Evolutionary conservation across 2,329 filamentous ascomycete genomes (phyloP).

Genomic region (Fusarium nanum): DNA sequence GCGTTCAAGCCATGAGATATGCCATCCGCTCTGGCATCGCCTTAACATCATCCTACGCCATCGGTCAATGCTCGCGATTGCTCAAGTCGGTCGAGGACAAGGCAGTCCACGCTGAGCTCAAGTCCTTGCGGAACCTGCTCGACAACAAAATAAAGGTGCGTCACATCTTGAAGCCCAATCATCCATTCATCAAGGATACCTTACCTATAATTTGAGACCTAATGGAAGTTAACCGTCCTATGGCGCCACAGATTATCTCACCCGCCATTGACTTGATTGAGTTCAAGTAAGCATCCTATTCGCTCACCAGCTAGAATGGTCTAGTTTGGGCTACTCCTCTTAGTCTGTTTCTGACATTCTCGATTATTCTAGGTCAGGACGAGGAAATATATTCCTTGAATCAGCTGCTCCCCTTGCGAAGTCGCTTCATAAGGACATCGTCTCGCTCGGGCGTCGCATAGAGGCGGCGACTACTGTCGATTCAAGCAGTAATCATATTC

Average conservation of each 20-base stretch:
- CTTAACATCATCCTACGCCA: constrained; percentile 86
- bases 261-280: constrained; percentile 94
- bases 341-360: constrained; percentile 20
- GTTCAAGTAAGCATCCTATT: constrained; percentile 71
- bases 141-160: constrained; percentile 86
- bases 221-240: constrained; percentile 11
- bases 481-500: constrained; percentile 51
- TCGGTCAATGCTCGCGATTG: constrained; percentile 82
- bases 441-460: constrained; percentile 79
- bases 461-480: constrained; percentile 75
- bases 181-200: neutral
- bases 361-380: constrained; percentile 56
- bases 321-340: constrained; percentile 9
- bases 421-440: constrained; percentile 84
- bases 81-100: constrained; percentile 81
- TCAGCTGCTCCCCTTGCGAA: constrained; percentile 87
- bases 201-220: neutral
- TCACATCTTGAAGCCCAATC: neutral
- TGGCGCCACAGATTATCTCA: constrained; percentile 75
- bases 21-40: constrained; percentile 89
- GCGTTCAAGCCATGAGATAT: constrained; percentile 86
- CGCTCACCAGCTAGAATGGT: constrained; percentile 3
- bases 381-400: constrained; percentile 74
- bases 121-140: constrained; percentile 76
- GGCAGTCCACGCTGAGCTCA: constrained; percentile 75